phyloP scores from a whole-genome alignment of 495 filamentous ascomycete species.

The Talaromyces liani region DNA sequence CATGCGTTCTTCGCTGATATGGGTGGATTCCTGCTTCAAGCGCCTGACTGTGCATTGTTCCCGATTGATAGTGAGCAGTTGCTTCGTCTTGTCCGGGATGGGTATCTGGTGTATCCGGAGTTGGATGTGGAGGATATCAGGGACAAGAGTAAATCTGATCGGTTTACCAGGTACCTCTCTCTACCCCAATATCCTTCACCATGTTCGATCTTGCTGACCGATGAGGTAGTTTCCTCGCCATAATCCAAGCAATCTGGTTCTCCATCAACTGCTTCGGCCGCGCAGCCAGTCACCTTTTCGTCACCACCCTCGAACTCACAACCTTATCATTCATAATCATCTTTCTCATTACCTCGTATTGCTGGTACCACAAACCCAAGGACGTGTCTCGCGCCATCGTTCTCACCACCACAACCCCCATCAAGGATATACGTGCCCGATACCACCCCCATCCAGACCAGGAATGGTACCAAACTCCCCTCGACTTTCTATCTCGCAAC shows the following conservation, averaged over 20 bases:
- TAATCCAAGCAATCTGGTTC: constrained; percentile 31
- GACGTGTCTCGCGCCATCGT: constrained; percentile 21
- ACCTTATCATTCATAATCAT: constrained; percentile 33
- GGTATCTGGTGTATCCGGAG: constrained; percentile 15
- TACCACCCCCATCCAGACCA: background rate
- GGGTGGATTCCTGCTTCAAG: constrained; percentile 29
- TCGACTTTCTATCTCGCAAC: constrained; percentile 17
- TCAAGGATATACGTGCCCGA: constrained; percentile 5
- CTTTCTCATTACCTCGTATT: constrained; percentile 27
- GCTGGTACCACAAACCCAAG: constrained; percentile 37
- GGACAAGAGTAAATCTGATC: constrained; percentile 34
- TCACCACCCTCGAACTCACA: constrained; percentile 34
- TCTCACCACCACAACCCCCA: constrained; percentile 1
- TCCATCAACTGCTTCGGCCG: constrained; percentile 20
- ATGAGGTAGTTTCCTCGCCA: constrained; percentile 18
- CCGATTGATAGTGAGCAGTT: constrained; percentile 15
- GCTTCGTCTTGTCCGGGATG: constrained; percentile 10
- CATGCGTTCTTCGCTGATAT: constrained; percentile 35
- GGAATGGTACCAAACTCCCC: constrained; percentile 15
- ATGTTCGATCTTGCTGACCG: background rate
- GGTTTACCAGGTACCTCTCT: constrained; percentile 15
- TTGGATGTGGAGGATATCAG: constrained; percentile 21
- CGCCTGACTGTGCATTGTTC: background rate
- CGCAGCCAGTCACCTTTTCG: constrained; percentile 14
- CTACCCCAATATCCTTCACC: background rate